Percentiles rank a stretch among this genome's conserved stretches.
Evolutionary conservation across 768 basidiomycete species (phyloP).

Genomic region (Podaxis carcinomalis): DNA sequence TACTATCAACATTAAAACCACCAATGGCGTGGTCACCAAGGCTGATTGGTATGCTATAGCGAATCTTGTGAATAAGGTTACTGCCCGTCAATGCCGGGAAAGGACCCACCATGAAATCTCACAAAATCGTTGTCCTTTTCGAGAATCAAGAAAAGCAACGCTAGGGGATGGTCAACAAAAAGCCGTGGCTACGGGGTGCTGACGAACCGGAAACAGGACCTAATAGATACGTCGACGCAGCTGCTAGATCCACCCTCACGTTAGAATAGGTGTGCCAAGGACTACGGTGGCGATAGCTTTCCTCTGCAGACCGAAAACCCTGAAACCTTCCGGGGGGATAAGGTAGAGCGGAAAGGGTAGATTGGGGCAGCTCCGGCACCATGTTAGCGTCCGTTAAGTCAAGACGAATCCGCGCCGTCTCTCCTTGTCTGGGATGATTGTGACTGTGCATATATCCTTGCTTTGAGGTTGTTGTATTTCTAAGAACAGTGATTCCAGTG

Average conservation of each 20-base stretch:
- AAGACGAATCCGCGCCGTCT: background rate
- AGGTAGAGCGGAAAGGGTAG: background rate
- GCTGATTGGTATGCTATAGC: constrained; percentile 73
- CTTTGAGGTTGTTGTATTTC: too few relatives aligned
- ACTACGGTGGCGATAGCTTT: constrained; percentile 39
- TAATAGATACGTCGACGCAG: constrained; percentile 60
- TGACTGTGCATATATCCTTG: too few relatives aligned
- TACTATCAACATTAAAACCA: constrained; percentile 51
- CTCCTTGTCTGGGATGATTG: background rate
- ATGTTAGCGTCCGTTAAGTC: background rate
- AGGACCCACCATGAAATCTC: constrained; percentile 65
- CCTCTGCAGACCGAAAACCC: constrained; percentile 23
- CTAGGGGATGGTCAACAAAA: constrained; percentile 20
- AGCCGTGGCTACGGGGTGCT: background rate
- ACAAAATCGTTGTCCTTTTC: constrained; percentile 77
- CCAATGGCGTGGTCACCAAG: constrained; percentile 59
- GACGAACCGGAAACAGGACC: constrained; percentile 72
- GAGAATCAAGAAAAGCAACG: constrained; percentile 59
- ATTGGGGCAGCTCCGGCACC: background rate
- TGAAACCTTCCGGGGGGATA: background rate
- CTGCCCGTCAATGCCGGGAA: background rate
- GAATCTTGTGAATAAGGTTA: background rate
- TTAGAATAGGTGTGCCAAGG: constrained; percentile 71
- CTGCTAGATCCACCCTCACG: constrained; percentile 62
- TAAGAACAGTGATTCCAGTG: too few relatives aligned